phyloP scores from a whole-genome alignment of 2,329 filamentous ascomycete genomes.

The Metarhizium album region DNA sequence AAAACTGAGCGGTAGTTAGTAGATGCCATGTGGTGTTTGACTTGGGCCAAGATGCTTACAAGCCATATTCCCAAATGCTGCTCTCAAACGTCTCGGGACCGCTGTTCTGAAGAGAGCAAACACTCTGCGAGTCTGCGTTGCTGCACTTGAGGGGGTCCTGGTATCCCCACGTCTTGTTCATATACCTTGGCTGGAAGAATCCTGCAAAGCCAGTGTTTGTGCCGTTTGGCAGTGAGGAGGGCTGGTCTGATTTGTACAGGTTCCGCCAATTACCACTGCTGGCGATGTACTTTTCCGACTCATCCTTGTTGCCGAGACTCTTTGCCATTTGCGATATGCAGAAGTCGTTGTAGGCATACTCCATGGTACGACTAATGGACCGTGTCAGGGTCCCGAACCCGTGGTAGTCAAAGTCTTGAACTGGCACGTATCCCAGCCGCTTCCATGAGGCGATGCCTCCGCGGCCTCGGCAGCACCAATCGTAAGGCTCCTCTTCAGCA shows the following conservation, averaged over 20 bases:
- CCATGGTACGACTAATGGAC: constrained; percentile 60
- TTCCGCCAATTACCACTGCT: constrained; percentile 58
- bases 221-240: constrained; percentile 39
- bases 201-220: constrained; percentile 54
- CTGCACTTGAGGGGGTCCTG: constrained; percentile 59
- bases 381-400: constrained; percentile 62
- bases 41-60: constrained; percentile 29
- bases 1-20: constrained; percentile 21
- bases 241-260: constrained; percentile 50
- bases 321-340: constrained; percentile 54
- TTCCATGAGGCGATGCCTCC: constrained; percentile 68
- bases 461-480: constrained; percentile 61
- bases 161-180: constrained; percentile 57
- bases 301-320: constrained; percentile 40
- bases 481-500: constrained; percentile 56
- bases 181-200: constrained; percentile 58
- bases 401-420: constrained; percentile 53
- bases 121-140: constrained; percentile 39
- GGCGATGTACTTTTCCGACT: constrained; percentile 47
- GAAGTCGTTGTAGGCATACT: constrained; percentile 72
- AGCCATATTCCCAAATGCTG: constrained; percentile 63
- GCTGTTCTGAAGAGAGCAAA: constrained; percentile 49
- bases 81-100: constrained; percentile 63
- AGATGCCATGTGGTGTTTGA: background rate
- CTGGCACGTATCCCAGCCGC: constrained; percentile 57